Evolutionary conservation across 2,329 filamentous ascomycete species (phyloP).

Genomic region (Beauveria sp.): DNA sequence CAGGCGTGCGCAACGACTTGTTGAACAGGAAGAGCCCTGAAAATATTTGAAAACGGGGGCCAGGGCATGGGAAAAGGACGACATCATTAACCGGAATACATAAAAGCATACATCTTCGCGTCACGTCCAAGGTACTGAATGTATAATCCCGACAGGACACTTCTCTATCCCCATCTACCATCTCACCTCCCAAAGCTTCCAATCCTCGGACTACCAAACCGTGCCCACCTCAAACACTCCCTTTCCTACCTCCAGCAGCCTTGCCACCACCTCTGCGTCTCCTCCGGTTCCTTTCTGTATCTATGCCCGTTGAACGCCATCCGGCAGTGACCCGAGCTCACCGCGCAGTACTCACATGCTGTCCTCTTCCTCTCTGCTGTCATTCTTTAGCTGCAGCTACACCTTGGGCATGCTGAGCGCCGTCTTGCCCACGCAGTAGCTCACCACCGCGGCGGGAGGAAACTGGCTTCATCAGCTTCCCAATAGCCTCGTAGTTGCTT

Average conservation of each 20-base stretch:
- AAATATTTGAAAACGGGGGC: no score
- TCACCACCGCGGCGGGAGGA: not conserved
- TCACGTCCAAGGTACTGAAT: no score
- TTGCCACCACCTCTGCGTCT: not conserved
- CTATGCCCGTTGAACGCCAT: constrained; percentile 16
- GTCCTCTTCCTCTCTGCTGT: not conserved
- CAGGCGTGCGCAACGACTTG: no score
- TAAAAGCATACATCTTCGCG: not conserved
- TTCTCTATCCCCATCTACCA: not conserved
- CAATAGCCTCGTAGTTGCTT: not conserved
- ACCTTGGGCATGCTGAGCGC: constrained; percentile 18
- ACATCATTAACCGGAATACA: no score
- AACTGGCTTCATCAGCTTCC: not conserved
- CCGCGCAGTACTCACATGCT: constrained; percentile 13
- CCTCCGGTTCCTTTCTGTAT: not conserved
- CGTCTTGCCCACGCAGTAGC: constrained; percentile 15
- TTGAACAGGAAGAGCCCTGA: no score
- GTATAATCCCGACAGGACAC: not conserved
- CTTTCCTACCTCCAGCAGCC: not conserved
- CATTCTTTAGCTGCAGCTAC: constrained; percentile 14
- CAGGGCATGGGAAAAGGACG: no score
- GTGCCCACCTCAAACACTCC: not conserved
- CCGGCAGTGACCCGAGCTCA: constrained; percentile 15
- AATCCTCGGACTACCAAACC: not conserved
- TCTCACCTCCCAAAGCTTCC: not conserved